phyloP scores from a whole-genome alignment of 2,329 filamentous ascomycete genomes.

The Botryosphaeria dothidea region DNA sequence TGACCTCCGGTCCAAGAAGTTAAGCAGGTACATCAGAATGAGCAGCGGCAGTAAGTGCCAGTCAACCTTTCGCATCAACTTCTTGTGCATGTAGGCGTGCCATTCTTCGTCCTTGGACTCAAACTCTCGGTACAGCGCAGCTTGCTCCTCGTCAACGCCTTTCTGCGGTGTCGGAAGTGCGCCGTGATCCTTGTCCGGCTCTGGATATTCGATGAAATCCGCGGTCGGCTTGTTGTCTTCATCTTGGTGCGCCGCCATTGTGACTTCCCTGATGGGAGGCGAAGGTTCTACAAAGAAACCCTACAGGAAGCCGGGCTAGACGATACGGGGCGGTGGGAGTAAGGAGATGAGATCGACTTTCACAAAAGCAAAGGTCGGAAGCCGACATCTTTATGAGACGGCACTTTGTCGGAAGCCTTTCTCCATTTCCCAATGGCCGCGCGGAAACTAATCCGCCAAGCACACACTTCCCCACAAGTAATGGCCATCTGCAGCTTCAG shows the following conservation, averaged over 20 bases:
- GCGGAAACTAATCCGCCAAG: conserved; percentile 10
- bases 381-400: neutral
- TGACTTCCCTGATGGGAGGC: neutral
- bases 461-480: neutral
- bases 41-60: conserved; percentile 31
- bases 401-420: neutral
- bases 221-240: conserved; percentile 3
- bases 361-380: neutral
- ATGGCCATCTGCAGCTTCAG: neutral
- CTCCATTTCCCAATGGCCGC: neutral
- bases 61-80: conserved; percentile 33
- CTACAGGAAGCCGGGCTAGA: neutral
- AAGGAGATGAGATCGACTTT: neutral
- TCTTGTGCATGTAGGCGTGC: conserved; percentile 30
- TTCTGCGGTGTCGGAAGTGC: neutral
- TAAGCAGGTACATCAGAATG: conserved; percentile 32
- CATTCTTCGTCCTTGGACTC: conserved; percentile 18
- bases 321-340: neutral
- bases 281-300: neutral
- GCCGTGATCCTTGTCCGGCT: neutral
- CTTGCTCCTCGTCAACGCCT: conserved; percentile 6
- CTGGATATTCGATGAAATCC: conserved; percentile 14
- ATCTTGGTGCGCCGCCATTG: neutral
- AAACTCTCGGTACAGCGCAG: conserved; percentile 7
- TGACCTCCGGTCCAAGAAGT: conserved; percentile 28